phyloP scores from a whole-genome alignment of 2,329 filamentous ascomycete species.

The Bipolaris cookei region DNA sequence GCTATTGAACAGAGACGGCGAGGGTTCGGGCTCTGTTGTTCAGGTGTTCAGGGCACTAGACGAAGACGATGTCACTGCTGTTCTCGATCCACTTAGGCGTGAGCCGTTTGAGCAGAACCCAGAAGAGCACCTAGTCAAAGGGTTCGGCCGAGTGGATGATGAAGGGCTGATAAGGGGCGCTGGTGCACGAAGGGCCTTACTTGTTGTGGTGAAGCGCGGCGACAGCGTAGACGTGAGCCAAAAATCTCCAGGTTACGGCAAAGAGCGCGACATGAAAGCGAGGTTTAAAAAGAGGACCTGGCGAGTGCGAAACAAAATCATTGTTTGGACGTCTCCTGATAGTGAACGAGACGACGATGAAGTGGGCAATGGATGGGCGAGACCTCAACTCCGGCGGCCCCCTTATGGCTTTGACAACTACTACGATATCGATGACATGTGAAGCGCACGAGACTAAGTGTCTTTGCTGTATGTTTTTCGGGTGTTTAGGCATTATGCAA shows the following conservation, averaged over 20 bases:
- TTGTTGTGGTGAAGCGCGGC: slow-evolving; percentile 21
- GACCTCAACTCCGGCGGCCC: slow-evolving; percentile 17
- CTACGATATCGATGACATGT: slow-evolving; percentile 23
- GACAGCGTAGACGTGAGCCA: slow-evolving; percentile 11
- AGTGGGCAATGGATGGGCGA: slow-evolving; percentile 22
- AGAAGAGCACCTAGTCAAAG: slow-evolving; percentile 9
- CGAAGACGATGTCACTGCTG: slow-evolving; percentile 13
- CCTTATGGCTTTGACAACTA: slow-evolving; percentile 18
- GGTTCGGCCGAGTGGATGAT: slow-evolving; percentile 19
- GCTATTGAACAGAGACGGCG: slow-evolving; percentile 11
- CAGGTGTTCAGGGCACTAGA: slow-evolving; percentile 18
- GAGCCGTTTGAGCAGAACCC: slow-evolving; percentile 15
- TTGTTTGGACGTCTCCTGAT: slow-evolving; percentile 21
- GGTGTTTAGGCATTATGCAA: not conserved
- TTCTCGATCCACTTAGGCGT: slow-evolving; percentile 12
- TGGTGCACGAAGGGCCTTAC: slow-evolving; percentile 15
- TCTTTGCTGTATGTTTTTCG: not conserved
- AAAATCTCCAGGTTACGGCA: slow-evolving; percentile 18
- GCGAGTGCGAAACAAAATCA: slow-evolving; percentile 21
- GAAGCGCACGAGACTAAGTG: not conserved
- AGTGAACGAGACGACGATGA: slow-evolving; percentile 19
- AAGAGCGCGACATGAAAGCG: slow-evolving; percentile 23
- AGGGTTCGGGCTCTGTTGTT: slow-evolving; percentile 14
- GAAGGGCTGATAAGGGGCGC: slow-evolving; percentile 16
- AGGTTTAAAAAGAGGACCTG: slow-evolving; percentile 21